phyloP scores from a whole-genome alignment of 768 basidiomycete genomes.

The Rhodotorula toruloides region DNA sequence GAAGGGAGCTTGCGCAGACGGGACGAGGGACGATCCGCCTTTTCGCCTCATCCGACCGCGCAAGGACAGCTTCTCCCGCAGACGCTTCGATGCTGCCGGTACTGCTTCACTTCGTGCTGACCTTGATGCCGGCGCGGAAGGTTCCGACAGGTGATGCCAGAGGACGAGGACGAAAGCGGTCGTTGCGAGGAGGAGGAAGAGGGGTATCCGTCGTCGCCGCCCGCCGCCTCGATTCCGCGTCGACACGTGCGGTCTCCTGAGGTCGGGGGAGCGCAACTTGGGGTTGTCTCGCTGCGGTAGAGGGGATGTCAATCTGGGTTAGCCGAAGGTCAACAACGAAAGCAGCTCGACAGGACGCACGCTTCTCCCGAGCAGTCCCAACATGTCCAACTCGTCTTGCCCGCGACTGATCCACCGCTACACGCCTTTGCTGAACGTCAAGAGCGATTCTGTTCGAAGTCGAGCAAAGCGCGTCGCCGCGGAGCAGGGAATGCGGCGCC shows the following conservation, averaged over 20 bases:
- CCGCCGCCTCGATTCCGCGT: neutral
- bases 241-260: neutral
- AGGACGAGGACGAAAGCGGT: constrained; percentile 2
- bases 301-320: too few species aligned
- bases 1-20: constrained; percentile 7
- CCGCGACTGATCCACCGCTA: too few species aligned
- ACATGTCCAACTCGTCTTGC: too few species aligned
- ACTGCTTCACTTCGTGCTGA: neutral
- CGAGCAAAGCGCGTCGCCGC: too few species aligned
- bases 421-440: too few species aligned
- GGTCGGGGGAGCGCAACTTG: neutral
- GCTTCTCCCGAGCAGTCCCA: too few species aligned
- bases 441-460: too few species aligned
- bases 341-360: too few species aligned
- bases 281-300: too few species aligned
- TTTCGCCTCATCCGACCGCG: neutral
- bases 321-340: too few species aligned
- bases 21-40: constrained; percentile 1
- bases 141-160: constrained; percentile 1
- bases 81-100: neutral
- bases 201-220: neutral
- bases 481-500: too few species aligned
- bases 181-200: constrained; percentile 11
- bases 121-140: too few species aligned
- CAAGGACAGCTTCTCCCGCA: neutral